Base-by-base conservation (phyloP, 2,329 filamentous ascomycete genomes). In the Cladosporium sp. region DNA sequence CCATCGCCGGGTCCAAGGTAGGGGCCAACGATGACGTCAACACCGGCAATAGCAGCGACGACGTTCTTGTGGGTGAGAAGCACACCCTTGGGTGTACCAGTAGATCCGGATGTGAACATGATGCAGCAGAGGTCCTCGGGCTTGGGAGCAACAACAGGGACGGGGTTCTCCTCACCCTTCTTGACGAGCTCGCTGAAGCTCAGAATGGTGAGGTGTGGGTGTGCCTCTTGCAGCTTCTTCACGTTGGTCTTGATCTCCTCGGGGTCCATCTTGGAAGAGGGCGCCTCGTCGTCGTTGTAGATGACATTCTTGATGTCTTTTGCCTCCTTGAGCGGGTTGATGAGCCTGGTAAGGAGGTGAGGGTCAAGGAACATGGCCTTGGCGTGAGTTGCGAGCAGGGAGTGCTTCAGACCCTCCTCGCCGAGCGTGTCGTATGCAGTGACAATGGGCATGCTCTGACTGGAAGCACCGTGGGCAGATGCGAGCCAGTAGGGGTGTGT, bases 371-470 rank as follows among this genome's bases (percentile, higher is more conserved):
- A 97, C 83, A 97, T 94, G 77, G 89, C 89, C 72, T 88, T 88
- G 61, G 92, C 90, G 68, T 88, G 83, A 62, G 92, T 95, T 80
- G 96, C 91, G 25, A 88, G 83, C 69, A 97, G 86, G 3, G 93
- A 96, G 82, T 96, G 93, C 80, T 90, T 88, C 68, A 97, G 86
- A 56, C 93, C 93, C 68, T 89, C 88, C 73, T 92, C 86, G 63
- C 93, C 93, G 53, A 97, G 89, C 32, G 93, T 96, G 78, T 97
- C 93, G 79, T 97, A 97, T 59, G 93, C 93, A 54, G 94, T 98
- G 59, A 97, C 94, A 70, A 97, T 93, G 66, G 91, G 88, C 77
- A 97, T 88, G 53, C 91, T 93, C 79, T 98, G 94, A 18, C 93
- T 93, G 23, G 88, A 80, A 64, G 86, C 90, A 82, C 82, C 76